These are phyloP conservation scores for Botryotinia convoluta DNA, from an alignment of 2,329 filamentous ascomycete species.

Conservation along the genomic window DNA sequence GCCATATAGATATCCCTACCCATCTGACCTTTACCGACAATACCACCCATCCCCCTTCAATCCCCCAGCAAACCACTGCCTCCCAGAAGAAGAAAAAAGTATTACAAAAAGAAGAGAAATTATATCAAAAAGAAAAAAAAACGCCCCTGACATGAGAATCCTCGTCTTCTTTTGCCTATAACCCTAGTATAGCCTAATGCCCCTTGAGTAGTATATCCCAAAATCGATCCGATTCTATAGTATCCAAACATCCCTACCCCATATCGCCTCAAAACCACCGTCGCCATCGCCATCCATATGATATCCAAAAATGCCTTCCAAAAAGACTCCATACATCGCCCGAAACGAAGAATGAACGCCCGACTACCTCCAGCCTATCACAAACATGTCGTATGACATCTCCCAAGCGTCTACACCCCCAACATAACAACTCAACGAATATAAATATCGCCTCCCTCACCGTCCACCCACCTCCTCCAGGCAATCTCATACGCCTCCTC, in stretches of 20 bases:
- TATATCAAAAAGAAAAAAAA: background rate
- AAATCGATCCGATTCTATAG: background rate
- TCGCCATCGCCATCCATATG: background rate
- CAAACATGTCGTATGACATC: background rate
- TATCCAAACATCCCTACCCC: slow-evolving; percentile 1
- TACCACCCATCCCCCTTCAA: background rate
- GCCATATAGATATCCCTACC: background rate
- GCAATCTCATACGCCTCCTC: slow-evolving; percentile 86
- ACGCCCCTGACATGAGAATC: background rate
- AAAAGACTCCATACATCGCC: slow-evolving; percentile 9
- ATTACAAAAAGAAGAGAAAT: background rate
- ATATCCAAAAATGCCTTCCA: slow-evolving; percentile 6
- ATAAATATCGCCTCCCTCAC: slow-evolving; percentile 90
- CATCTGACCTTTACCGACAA: background rate
- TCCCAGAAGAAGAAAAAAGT: background rate
- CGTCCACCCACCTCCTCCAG: slow-evolving; percentile 83
- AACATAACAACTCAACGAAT: slow-evolving; percentile 42
- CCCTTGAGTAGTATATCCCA: background rate
- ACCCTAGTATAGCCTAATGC: background rate
- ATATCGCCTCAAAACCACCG: background rate
- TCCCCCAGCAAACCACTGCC: background rate
- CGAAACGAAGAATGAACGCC: slow-evolving; percentile 3
- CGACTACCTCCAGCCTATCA: background rate
- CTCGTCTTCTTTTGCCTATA: background rate
- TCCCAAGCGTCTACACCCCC: background rate